Percentiles rank a stretch among this genome's conserved stretches.
phyloP scores from a whole-genome alignment of 441 rosid species.

The Rhodomyrtus psidioides region DNA sequence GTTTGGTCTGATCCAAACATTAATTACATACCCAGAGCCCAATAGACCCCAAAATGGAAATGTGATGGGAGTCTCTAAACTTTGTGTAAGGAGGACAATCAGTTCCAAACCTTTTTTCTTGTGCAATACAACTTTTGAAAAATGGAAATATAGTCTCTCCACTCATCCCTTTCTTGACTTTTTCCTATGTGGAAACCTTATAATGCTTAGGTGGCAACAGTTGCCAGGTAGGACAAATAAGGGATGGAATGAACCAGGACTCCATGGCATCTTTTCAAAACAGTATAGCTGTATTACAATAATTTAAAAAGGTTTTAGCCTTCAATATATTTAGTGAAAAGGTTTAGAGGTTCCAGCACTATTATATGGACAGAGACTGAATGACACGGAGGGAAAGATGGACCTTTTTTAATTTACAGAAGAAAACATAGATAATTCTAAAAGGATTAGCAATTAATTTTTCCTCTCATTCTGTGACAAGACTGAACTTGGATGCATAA shows the following conservation, averaged over 20 bases:
- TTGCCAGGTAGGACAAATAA: background rate
- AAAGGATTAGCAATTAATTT: constrained; percentile 9
- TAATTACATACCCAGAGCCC: background rate
- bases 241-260: background rate
- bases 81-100: background rate
- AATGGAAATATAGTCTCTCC: background rate
- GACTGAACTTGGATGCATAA: background rate
- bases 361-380: background rate
- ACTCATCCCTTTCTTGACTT: background rate
- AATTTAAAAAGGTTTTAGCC: background rate
- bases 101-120: background rate
- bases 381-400: background rate
- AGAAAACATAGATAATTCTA: constrained; percentile 2
- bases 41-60: background rate
- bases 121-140: background rate
- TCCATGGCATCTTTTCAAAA: background rate
- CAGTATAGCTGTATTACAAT: background rate
- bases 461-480: background rate
- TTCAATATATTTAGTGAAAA: background rate
- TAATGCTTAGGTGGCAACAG: background rate
- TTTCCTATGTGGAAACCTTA: background rate
- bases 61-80: background rate
- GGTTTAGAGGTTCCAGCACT: background rate
- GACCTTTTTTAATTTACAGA: background rate
- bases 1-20: background rate